Base-by-base conservation (phyloP, 2,329 filamentous ascomycete genomes). In the Trichophyton rubrum region DNA sequence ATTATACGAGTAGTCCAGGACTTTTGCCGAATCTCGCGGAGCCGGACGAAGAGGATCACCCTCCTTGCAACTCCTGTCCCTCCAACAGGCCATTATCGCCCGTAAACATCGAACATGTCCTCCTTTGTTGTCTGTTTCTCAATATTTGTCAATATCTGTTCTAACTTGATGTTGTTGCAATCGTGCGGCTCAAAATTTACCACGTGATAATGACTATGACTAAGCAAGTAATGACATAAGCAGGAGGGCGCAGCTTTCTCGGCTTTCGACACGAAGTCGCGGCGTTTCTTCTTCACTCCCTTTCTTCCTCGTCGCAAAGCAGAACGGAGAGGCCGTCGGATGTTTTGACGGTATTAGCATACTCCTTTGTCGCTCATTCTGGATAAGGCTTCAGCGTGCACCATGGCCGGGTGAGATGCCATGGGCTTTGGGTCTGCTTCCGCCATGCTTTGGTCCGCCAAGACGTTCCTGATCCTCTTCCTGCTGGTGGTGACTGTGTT, bases 401-500 rank as follows among this genome's bases (percentile, higher is more conserved):
- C 27, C 45, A 63, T 63, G 61, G 56, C 60, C 17, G 59, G 61
- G 41, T 63, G 57, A 62, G 56, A 41, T 45, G 58, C 40, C 58
- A 45, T 56, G 41, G 38, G 38, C 40, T 41, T 56, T 40, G 30
- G 55, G 55, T 59, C 24, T 35, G 17, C 57, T 35, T 45, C 38
- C 57, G n/a, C 58, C 30, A 63, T 63, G 62, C n/a, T 57, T 62
- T 57, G 62, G 62, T 43, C 56, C 58, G 62, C 62, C 60, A 63
- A 63, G 60, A 62, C 45, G 40, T 56, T 62, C 43, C 41, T 59
- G 49, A 56, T 60, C 59, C 47, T 60, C 15, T 30, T 43, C 38
- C 17, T 20, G 24, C 57, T 59, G 57, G 30, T 40, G 53, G 45
- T 53, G 15, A 45, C 60, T 17, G 33, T 59, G 24, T 53, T 38